phyloP scores from a whole-genome alignment of 1,284 basidiomycete species.

The Fomitopsis palustris region DNA sequence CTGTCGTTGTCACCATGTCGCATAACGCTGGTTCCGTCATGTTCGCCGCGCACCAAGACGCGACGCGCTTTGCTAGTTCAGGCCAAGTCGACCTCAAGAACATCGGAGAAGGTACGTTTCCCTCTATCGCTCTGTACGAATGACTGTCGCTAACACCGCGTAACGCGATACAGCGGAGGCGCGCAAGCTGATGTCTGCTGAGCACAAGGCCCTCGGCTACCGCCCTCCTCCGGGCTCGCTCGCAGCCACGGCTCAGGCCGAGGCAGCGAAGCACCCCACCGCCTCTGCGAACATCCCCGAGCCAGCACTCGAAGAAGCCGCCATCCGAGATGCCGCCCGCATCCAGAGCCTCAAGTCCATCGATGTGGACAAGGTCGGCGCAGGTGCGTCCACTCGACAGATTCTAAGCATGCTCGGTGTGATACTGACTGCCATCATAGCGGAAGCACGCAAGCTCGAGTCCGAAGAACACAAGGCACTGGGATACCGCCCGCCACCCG shows the following conservation, averaged over 20 bases:
- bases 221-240: slow-evolving; percentile 30
- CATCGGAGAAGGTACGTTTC: slow-evolving; percentile 10
- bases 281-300: slow-evolving; percentile 9
- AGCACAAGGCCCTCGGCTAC: slow-evolving; percentile 32
- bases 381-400: background rate
- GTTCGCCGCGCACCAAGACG: slow-evolving; percentile 16
- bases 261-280: slow-evolving; percentile 24
- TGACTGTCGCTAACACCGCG: background rate
- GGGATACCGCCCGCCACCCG: slow-evolving; percentile 29
- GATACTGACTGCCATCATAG: slow-evolving; percentile 2
- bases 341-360: slow-evolving; percentile 13
- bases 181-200: slow-evolving; percentile 29
- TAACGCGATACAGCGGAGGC: slow-evolving; percentile 18
- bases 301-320: slow-evolving; percentile 16
- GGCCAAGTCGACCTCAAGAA: slow-evolving; percentile 20
- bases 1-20: slow-evolving; percentile 13
- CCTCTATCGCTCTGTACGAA: background rate
- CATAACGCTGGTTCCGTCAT: slow-evolving; percentile 14
- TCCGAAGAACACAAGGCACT: slow-evolving; percentile 32
- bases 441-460: slow-evolving; percentile 28
- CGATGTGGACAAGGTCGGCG: slow-evolving; percentile 20
- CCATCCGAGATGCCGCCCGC: slow-evolving; percentile 12
- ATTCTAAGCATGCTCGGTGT: background rate
- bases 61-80: slow-evolving; percentile 10
- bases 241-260: slow-evolving; percentile 26